phyloP scores from a whole-genome alignment of 2,329 filamentous ascomycete species.

The Trichoderma afroharzianum region DNA sequence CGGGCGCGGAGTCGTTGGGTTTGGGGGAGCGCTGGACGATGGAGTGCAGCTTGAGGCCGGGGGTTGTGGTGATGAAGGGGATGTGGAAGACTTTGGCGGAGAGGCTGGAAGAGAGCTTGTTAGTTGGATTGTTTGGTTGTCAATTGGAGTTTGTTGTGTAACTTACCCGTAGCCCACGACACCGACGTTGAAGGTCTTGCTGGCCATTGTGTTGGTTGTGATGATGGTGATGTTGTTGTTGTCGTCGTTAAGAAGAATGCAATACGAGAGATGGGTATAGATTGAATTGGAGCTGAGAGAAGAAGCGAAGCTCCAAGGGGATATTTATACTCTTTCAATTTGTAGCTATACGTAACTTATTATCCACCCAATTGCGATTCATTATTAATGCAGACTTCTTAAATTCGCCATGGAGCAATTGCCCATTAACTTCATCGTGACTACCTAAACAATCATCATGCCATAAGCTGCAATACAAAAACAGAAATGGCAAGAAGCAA shows the following conservation, averaged over 20 bases:
- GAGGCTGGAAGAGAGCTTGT: conserved; percentile 30
- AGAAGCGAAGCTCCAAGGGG: not conserved
- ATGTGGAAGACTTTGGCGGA: conserved; percentile 82
- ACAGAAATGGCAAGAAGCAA: not conserved
- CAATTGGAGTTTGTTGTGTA: not conserved
- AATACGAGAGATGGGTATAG: not conserved
- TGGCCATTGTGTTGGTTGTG: conserved; percentile 26
- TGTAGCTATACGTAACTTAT: not conserved
- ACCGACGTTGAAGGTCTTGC: conserved; percentile 47
- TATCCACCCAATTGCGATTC: not conserved
- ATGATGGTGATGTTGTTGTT: not conserved
- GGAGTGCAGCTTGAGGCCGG: conserved; percentile 64
- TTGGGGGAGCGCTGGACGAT: conserved; percentile 72
- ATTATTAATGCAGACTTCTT: not conserved
- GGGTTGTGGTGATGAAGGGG: conserved; percentile 65
- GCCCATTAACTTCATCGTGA: not conserved
- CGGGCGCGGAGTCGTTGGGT: conserved; percentile 60
- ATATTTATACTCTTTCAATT: not conserved
- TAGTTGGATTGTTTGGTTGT: conserved; percentile 13
- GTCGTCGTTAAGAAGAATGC: not conserved
- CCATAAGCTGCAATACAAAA: not conserved
- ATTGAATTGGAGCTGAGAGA: not conserved
- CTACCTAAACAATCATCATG: not conserved
- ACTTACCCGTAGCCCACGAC: conserved; percentile 50
- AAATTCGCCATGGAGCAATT: not conserved